These are phyloP conservation scores for Heliosperma pusillum DNA, from an alignment of 148 eudicot species.

Conservation along the genomic window DNA sequence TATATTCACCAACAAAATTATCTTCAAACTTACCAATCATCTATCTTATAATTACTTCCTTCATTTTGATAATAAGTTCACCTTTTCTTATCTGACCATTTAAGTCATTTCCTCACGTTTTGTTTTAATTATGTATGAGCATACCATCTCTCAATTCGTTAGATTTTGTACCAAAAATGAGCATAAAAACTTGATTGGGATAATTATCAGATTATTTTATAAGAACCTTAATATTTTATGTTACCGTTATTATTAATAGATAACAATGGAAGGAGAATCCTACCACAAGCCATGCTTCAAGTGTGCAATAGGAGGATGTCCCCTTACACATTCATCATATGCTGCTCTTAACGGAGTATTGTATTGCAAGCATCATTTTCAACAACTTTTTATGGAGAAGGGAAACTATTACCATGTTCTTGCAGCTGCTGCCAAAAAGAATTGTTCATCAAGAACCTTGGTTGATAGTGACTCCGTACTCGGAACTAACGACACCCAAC, in stretches of 20 bases:
- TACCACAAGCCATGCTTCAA: conserved; percentile 90
- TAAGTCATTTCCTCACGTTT: too few species aligned
- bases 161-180: too few species aligned
- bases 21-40: too few species aligned
- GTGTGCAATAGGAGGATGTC: conserved; percentile 92
- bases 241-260: conserved; percentile 27
- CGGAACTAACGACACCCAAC: not conserved
- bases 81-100: too few species aligned
- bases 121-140: too few species aligned
- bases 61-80: too few species aligned
- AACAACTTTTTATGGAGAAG: conserved; percentile 91
- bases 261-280: conserved; percentile 85
- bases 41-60: too few species aligned
- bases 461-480: not conserved
- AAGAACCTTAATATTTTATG: too few species aligned
- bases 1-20: too few species aligned
- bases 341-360: conserved; percentile 88
- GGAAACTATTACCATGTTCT: conserved; percentile 74
- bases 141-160: too few species aligned
- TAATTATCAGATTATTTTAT: too few species aligned
- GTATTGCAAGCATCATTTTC: conserved; percentile 84
- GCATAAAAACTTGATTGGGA: too few species aligned
- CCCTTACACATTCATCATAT: conserved; percentile 85
- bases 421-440: conserved; percentile 67
- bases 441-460: not conserved